Conservation (phyloP, 495 filamentous ascomycete genomes). For the Stereocaulon alpinum region DNA sequence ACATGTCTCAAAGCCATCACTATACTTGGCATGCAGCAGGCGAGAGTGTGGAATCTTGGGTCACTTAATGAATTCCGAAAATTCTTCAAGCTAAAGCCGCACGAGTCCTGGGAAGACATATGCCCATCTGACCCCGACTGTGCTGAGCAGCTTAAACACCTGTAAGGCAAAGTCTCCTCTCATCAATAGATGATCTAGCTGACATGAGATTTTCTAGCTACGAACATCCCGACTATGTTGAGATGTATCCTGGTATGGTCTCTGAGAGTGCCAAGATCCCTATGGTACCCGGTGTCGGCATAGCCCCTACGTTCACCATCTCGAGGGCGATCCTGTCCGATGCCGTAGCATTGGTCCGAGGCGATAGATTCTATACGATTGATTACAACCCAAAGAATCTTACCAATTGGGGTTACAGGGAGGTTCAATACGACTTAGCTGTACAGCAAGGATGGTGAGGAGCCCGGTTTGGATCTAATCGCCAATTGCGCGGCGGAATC, state of each 20-base stretch:
- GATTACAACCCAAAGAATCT: conserved; percentile 63
- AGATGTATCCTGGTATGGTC: conserved; percentile 53
- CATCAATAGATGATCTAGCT: background rate
- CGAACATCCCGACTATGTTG: conserved; percentile 50
- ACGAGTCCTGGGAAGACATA: conserved; percentile 52
- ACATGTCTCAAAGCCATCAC: conserved; percentile 47
- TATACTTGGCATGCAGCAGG: conserved; percentile 47
- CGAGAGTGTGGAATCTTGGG: conserved; percentile 48
- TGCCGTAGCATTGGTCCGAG: conserved; percentile 73
- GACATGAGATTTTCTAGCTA: conserved; percentile 9
- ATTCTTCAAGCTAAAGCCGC: conserved; percentile 47
- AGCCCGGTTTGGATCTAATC: background rate
- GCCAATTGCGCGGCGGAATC: background rate
- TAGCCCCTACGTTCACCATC: conserved; percentile 49
- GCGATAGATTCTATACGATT: conserved; percentile 77
- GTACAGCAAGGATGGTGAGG: conserved; percentile 59
- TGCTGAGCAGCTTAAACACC: conserved; percentile 38
- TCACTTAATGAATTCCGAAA: conserved; percentile 55
- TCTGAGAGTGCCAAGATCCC: conserved; percentile 44
- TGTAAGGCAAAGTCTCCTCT: conserved; percentile 32
- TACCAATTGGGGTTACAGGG: conserved; percentile 69
- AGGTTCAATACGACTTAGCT: conserved; percentile 60
- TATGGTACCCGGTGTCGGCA: conserved; percentile 44
- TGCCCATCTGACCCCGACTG: conserved; percentile 46
- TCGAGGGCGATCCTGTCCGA: conserved; percentile 60